Percentiles rank a stretch among this genome's conserved stretches.
Evolutionary conservation across 306 rosid genomes (phyloP).

Genomic region (Vigna unguiculata): DNA sequence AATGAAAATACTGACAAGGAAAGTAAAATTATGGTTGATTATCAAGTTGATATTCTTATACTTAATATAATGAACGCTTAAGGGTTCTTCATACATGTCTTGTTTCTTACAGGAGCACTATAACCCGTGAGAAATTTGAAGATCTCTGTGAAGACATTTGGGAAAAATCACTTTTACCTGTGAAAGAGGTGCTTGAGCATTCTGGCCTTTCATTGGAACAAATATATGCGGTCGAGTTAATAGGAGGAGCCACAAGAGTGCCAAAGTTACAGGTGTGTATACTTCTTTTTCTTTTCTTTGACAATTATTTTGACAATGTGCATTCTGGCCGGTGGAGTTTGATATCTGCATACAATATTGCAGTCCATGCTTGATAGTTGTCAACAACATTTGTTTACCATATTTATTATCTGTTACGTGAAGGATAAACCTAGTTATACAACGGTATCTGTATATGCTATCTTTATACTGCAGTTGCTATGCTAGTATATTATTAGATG

Average conservation of each 20-base stretch:
- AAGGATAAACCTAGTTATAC: background rate
- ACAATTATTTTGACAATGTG: slow-evolving; percentile 19
- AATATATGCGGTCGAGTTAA: slow-evolving; percentile 89
- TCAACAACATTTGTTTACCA: slow-evolving; percentile 12
- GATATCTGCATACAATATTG: slow-evolving; percentile 14
- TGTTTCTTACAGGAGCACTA: slow-evolving; percentile 75
- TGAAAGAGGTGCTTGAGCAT: slow-evolving; percentile 78
- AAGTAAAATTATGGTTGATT: slow-evolving; percentile 22
- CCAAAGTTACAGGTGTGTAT: slow-evolving; percentile 93
- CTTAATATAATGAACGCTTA: background rate
- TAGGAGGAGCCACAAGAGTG: slow-evolving; percentile 97
- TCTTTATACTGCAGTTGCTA: background rate
- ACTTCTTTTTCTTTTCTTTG: slow-evolving; percentile 39
- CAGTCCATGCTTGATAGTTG: slow-evolving; percentile 15
- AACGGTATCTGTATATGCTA: background rate
- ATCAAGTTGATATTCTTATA: slow-evolving; percentile 18
- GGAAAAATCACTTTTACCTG: slow-evolving; percentile 83
- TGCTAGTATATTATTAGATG: slow-evolving; percentile 9
- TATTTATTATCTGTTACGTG: slow-evolving; percentile 33
- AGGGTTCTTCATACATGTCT: slow-evolving; percentile 36
- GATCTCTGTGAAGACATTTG: slow-evolving; percentile 92
- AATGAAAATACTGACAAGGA: slow-evolving; percentile 25
- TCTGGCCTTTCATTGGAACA: slow-evolving; percentile 73
- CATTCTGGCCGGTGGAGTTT: slow-evolving; percentile 37
- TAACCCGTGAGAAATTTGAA: slow-evolving; percentile 93